A percentile compares a stretch with the other conserved stretches of the same genome.
phyloP scores from a whole-genome alignment of 1,284 basidiomycete species.

The Leccinum pachyderme region DNA sequence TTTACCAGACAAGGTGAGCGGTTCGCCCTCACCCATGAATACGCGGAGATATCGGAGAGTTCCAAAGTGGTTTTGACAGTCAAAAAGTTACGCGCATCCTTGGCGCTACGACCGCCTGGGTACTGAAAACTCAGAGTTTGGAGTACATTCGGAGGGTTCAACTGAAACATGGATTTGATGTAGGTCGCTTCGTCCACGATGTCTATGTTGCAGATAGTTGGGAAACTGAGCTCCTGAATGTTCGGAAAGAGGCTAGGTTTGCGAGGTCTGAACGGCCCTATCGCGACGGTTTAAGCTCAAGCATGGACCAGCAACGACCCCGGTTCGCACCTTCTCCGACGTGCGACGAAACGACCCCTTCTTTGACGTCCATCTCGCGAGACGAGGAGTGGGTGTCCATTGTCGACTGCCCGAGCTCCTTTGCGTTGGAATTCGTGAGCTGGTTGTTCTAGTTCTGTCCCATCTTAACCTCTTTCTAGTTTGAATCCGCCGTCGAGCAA shows the following conservation, averaged over 20 bases:
- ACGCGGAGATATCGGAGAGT: slow-evolving; percentile 16
- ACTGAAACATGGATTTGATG: slow-evolving; percentile 16
- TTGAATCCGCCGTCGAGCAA: slow-evolving; percentile 60
- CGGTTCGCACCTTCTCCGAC: slow-evolving; percentile 25
- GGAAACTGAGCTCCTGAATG: slow-evolving; percentile 19
- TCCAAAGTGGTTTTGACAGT: slow-evolving; percentile 16
- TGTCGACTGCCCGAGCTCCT: slow-evolving; percentile 41
- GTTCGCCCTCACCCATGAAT: slow-evolving; percentile 18
- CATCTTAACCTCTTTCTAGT: slow-evolving; percentile 41
- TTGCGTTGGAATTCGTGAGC: slow-evolving; percentile 43
- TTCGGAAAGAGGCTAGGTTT: slow-evolving; percentile 22
- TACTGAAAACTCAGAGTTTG: slow-evolving; percentile 20
- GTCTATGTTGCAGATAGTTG: slow-evolving; percentile 22
- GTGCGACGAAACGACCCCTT: slow-evolving; percentile 13
- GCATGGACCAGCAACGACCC: slow-evolving; percentile 16
- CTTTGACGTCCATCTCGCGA: slow-evolving; percentile 7
- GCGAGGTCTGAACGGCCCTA: slow-evolving; percentile 15
- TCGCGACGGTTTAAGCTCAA: neutral
- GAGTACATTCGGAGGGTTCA: slow-evolving; percentile 11
- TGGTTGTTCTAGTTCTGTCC: neutral
- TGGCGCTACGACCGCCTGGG: slow-evolving; percentile 15
- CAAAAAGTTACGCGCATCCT: slow-evolving; percentile 19
- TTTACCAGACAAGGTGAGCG: neutral
- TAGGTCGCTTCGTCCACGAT: slow-evolving; percentile 18
- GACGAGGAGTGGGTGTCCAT: slow-evolving; percentile 36